Conservation (phyloP, 1,284 basidiomycete genomes). For the Ceratobasidium theobromae region DNA sequence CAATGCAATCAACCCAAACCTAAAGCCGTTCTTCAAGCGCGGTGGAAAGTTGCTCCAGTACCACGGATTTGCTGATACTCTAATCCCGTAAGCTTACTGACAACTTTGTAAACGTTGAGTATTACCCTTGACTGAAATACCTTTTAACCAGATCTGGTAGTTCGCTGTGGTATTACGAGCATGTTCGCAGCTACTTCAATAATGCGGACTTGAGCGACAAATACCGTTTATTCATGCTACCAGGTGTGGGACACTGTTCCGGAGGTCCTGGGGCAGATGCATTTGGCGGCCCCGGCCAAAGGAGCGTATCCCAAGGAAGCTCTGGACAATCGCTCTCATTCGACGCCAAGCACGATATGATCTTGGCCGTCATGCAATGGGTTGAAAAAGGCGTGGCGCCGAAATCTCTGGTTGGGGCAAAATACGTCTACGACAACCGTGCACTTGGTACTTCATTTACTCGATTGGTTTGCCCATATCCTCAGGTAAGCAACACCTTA, state of each 20-base stretch:
- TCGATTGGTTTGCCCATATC: constrained; percentile 20
- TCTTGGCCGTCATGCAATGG: constrained; percentile 21
- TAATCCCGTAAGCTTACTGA: constrained; percentile 16
- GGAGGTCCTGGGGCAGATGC: constrained; percentile 24
- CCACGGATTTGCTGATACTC: constrained; percentile 20
- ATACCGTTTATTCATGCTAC: constrained; percentile 20
- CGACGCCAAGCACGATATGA: constrained; percentile 13
- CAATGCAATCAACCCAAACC: constrained; percentile 21
- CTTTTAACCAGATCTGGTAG: constrained; percentile 2
- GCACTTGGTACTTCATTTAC: constrained; percentile 12
- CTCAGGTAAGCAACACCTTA: constrained; percentile 7
- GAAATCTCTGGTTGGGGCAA: constrained; percentile 5
- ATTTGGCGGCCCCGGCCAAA: constrained; percentile 10
- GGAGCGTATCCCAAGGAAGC: background rate
- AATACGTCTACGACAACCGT: constrained; percentile 5
- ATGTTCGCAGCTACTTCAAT: constrained; percentile 14
- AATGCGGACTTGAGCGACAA: constrained; percentile 10
- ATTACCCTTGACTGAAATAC: background rate
- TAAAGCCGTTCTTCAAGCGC: constrained; percentile 22
- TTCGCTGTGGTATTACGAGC: constrained; percentile 25
- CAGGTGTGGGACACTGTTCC: constrained; percentile 7
- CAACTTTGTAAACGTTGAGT: background rate
- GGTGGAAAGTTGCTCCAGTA: constrained; percentile 26
- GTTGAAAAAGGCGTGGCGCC: constrained; percentile 12
- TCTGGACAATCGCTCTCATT: constrained; percentile 7